Base-by-base conservation (phyloP, 2,329 filamentous ascomycete species). In the Fusarium compactum region DNA sequence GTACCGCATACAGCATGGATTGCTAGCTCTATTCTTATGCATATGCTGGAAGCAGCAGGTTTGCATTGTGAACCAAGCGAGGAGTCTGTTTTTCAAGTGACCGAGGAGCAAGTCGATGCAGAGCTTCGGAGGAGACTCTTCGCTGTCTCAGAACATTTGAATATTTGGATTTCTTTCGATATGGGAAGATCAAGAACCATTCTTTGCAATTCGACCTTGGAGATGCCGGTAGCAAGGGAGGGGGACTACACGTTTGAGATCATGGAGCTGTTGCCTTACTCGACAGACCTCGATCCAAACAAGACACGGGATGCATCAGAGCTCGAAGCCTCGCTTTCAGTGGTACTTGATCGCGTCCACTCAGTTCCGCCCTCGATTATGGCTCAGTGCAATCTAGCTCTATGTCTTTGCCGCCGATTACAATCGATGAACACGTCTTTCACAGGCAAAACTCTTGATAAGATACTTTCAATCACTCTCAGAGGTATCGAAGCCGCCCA, bases 91-190 rank as follows among this genome's bases (percentile, higher is more conserved):
- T 74, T 81, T 5, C 72, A 66, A 0, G 54, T 66, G 2, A 46
- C 75, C 1, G 74, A 65, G 8, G 74, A 76, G 16, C 71, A 74
- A 2, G 67, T 79, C 18, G 76, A 81, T 18, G 48, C 78, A 14
- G 84, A 86, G 30, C 76, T 79, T 11, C 79, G 81, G 14, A 78
- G 81, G 15, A 77, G 85, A 3, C 74, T 87, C 6, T 77, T 86
- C 72, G 82, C 85, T 55, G 82, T 89, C 43, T 84, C 86, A 0
- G 84, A 86, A 12, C 86, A 89, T 67, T 80, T 89, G 10, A 89
- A 89, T 68, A 85, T 84, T 15, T 89, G 87, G 86, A 84, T 85
- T 27, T 88, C 86, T 1, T 89, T 87, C 66, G 87, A 89, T 58
- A 83, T 88, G 56, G 87, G 87, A 2, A 82, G 85, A 0, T 86